phyloP scores from a whole-genome alignment of 352 stramenopile genomes.

The Plasmopara muralis region DNA sequence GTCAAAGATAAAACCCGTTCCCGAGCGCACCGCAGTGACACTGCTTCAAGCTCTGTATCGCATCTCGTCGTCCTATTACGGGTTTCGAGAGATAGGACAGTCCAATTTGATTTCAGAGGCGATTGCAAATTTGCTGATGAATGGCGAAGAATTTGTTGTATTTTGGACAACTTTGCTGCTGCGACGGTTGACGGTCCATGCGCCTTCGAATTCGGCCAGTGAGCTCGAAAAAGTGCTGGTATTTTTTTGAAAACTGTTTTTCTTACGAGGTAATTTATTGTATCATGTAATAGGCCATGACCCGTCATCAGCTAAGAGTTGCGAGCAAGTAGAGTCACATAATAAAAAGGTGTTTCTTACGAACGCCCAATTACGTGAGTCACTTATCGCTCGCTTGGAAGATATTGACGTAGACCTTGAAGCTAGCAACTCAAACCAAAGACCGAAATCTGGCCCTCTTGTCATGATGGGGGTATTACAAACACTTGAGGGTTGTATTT shows the following conservation, averaged over 20 bases:
- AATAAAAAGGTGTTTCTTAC: slow-evolving; percentile 75
- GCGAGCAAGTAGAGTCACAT: slow-evolving; percentile 57
- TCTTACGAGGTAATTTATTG: not conserved
- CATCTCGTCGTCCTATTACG: slow-evolving; percentile 82
- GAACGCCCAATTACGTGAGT: slow-evolving; percentile 60
- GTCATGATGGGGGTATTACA: slow-evolving; percentile 89
- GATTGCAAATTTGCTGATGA: slow-evolving; percentile 64
- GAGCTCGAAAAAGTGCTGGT: slow-evolving; percentile 15
- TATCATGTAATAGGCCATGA: slow-evolving; percentile 34
- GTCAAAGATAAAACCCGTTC: slow-evolving; percentile 55
- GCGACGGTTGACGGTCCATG: slow-evolving; percentile 53
- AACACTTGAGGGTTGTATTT: slow-evolving; percentile 88
- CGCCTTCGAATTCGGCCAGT: slow-evolving; percentile 33
- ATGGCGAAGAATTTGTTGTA: slow-evolving; percentile 80
- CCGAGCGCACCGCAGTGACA: slow-evolving; percentile 56
- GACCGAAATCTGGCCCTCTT: slow-evolving; percentile 42
- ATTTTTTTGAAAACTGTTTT: not conserved
- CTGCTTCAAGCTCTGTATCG: slow-evolving; percentile 81
- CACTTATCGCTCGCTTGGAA: slow-evolving; percentile 54
- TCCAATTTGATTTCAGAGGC: slow-evolving; percentile 70
- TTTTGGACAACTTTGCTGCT: slow-evolving; percentile 82
- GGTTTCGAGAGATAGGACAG: slow-evolving; percentile 78
- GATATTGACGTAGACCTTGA: slow-evolving; percentile 44
- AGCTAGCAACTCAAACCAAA: slow-evolving; percentile 8
- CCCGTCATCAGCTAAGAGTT: slow-evolving; percentile 47